phyloP scores from a whole-genome alignment of 257 asterid species.

The Solanum sparsipilum region DNA sequence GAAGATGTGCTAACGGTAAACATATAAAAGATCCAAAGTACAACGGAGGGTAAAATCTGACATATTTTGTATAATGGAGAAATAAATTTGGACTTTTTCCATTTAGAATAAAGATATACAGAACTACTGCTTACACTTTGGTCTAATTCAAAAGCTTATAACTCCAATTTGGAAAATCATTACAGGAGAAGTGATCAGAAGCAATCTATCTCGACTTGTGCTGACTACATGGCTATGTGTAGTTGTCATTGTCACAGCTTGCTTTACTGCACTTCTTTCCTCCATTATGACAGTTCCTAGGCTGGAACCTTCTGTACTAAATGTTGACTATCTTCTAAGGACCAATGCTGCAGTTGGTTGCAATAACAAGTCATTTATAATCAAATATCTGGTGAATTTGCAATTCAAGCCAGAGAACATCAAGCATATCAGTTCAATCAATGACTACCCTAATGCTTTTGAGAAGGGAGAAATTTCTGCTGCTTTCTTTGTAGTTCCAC shows the following conservation, averaged over 20 bases:
- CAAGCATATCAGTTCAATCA: conserved; percentile 6
- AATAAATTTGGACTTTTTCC: background rate
- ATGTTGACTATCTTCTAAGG: conserved; percentile 24
- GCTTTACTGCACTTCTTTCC: conserved; percentile 53
- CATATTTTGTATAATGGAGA: background rate
- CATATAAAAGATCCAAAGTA: background rate
- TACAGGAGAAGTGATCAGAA: conserved; percentile 41
- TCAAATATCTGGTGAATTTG: conserved; percentile 18
- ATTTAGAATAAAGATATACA: background rate
- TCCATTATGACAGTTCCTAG: conserved; percentile 49
- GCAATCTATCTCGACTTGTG: conserved; percentile 34
- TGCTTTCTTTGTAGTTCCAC: conserved; percentile 51
- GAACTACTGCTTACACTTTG: background rate
- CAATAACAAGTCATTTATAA: conserved; percentile 37
- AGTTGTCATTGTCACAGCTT: conserved; percentile 29
- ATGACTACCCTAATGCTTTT: conserved; percentile 38
- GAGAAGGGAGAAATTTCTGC: conserved; percentile 39
- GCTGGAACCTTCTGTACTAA: conserved; percentile 29
- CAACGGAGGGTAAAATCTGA: background rate
- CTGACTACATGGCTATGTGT: conserved; percentile 41
- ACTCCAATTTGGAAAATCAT: background rate
- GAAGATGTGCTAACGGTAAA: background rate
- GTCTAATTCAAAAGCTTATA: background rate
- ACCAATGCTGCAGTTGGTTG: conserved; percentile 47
- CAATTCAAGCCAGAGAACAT: conserved; percentile 29